Base-by-base conservation (phyloP, 257 asterid species). In the Fraxinus excelsior region DNA sequence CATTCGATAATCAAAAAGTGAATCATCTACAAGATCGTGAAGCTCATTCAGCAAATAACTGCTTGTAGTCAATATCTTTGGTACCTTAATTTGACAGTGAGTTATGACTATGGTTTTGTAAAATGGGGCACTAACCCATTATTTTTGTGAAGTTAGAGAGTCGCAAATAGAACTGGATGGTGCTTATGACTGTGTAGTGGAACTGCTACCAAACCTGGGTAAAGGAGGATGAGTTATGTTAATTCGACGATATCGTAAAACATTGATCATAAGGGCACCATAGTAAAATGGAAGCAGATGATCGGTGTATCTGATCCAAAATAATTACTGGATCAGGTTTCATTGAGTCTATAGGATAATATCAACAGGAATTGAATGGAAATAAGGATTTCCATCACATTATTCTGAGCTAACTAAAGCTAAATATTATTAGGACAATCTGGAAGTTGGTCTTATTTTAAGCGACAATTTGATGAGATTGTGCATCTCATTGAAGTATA, bases 341-440 rank as follows among this genome's bases (percentile, higher is more conserved):
- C 67, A 25, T 25, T 2, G 29, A 60, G 67, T 60, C 29, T 4
- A 62, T 3, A 25, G 31, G 19, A 62, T 62, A 62, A 21, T 7
- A 62, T 62, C 67, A 19, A 62, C 5, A 4, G 67, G 19, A 25
- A 62, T 2, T 44, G 53, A 44, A 44, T 44, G 53, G 53, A 5
- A 44, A 0, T 44, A 12, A 44, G 53, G 42, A 68, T 32, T 40
- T 19, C 28, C 34, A 70, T 38, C 58, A 21, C 58, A 70, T 21
- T 37, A 56, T 70, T 70, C 18, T 70, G 73, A 70, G 31, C 58
- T 29, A 25, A 62, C 34, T 9, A 19, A 51, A 51, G 25, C 62
- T 62, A 62, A 62, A 62, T 62, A 21, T 62, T 62, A 62, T 23
- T 37, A 10, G 32, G 73, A 70, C 26, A 68, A 40, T 40, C 74